Evolutionary conservation across 2,329 filamentous ascomycete species (phyloP).

Genomic region (Cordyceps sp.): DNA sequence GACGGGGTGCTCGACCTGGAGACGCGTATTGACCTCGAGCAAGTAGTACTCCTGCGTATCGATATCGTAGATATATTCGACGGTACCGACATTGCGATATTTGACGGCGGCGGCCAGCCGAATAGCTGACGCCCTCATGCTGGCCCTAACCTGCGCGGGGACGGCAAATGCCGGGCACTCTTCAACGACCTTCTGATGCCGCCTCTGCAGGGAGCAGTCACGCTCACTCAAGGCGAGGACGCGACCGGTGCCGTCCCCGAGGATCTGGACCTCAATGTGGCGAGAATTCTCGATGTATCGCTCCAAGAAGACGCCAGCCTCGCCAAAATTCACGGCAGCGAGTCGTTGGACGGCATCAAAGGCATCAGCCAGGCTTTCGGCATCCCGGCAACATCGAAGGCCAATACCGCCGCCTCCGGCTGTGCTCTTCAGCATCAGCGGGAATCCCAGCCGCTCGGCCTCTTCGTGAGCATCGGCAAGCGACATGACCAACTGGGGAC

Average conservation of each 20-base stretch:
- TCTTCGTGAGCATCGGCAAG: constrained; percentile 12
- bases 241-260: constrained; percentile 25
- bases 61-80: constrained; percentile 27
- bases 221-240: constrained; percentile 25
- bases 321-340: constrained; percentile 23
- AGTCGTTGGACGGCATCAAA: constrained; percentile 20
- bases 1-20: constrained; percentile 31
- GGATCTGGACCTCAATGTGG: constrained; percentile 33
- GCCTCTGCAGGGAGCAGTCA: constrained; percentile 32
- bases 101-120: constrained; percentile 16
- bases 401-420: constrained; percentile 30
- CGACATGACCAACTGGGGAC: constrained; percentile 9
- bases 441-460: constrained; percentile 15
- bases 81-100: constrained; percentile 24
- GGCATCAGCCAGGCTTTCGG: constrained; percentile 11
- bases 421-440: constrained; percentile 30
- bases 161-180: constrained; percentile 23
- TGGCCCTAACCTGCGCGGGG: constrained; percentile 9
- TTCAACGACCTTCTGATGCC: constrained; percentile 35
- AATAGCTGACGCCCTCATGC: constrained; percentile 20
- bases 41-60: constrained; percentile 23
- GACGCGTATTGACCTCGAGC: constrained; percentile 29
- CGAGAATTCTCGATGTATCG: constrained; percentile 21
- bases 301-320: constrained; percentile 23
- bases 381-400: constrained; percentile 18